These are phyloP conservation scores for Clonostachys solani DNA, from an alignment of 2,329 filamentous ascomycete genomes.

Conservation along the genomic window DNA sequence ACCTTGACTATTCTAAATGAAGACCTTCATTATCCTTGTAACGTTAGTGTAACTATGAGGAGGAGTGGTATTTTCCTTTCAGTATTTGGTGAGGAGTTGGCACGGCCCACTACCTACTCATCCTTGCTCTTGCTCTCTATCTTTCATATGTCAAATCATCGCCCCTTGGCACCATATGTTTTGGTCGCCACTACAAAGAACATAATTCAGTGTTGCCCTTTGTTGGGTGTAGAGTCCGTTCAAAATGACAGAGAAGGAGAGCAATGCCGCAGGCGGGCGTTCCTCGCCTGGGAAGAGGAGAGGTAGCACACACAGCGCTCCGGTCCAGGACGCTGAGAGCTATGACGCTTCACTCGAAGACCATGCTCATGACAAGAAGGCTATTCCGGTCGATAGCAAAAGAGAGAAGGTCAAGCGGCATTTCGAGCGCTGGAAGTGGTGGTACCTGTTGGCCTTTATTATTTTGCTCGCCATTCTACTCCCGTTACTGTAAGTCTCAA, in stretches of 20 bases:
- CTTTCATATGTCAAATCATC: no score
- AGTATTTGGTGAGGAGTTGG: no score
- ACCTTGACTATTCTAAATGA: no score
- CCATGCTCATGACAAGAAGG: background rate
- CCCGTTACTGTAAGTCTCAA: conserved; percentile 35
- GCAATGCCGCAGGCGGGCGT: background rate
- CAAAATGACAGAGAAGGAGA: background rate
- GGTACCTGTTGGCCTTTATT: conserved; percentile 33
- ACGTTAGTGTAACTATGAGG: no score
- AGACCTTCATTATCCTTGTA: no score
- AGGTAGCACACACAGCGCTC: background rate
- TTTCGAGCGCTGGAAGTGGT: conserved; percentile 33
- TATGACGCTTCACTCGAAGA: conserved; percentile 1
- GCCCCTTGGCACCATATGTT: no score
- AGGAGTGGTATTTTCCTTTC: no score
- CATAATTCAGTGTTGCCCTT: no score
- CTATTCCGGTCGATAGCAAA: conserved; percentile 8
- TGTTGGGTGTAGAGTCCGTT: background rate
- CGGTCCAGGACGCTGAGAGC: background rate
- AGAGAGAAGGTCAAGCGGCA: conserved; percentile 32
- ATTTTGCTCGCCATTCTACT: conserved; percentile 38
- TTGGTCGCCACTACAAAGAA: no score
- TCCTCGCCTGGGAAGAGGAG: background rate
- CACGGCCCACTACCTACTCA: no score
- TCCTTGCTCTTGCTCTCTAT: no score